Conservation (phyloP, 176 grass and related monocot species). For the Zoysia pacifica region DNA sequence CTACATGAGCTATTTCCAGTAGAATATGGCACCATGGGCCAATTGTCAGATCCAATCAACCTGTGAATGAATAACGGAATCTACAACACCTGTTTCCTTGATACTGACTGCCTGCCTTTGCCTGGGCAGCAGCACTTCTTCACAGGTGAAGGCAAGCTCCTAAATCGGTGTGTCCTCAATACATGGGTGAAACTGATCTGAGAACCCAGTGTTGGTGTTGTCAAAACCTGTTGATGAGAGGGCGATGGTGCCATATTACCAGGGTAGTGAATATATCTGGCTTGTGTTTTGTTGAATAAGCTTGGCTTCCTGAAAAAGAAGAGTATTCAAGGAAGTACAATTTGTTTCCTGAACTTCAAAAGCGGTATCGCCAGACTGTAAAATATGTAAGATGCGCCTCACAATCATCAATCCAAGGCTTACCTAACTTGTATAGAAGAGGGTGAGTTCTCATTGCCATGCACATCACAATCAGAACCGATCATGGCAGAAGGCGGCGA, state of each 20-base stretch:
- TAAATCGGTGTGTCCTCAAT: neutral
- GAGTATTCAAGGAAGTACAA: neutral
- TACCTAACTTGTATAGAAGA: no score
- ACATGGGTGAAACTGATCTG: neutral
- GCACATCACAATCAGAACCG: no score
- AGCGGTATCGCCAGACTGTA: neutral
- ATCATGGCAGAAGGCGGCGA: no score
- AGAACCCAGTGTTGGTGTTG: neutral
- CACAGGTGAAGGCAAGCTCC: neutral
- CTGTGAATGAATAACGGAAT: neutral
- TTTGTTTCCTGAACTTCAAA: neutral
- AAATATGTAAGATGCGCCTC: neutral
- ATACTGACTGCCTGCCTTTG: neutral
- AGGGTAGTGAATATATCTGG: no score
- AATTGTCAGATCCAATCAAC: neutral
- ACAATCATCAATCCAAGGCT: neutral
- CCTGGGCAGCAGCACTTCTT: neutral
- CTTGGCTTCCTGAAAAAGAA: no score
- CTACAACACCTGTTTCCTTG: neutral
- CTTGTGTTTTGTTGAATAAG: no score
- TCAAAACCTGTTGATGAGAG: neutral
- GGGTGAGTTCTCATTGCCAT: no score
- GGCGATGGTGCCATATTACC: no score
- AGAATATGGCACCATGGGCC: neutral
- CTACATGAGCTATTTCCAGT: neutral